Conservation (phyloP, 331 rosid species). For the Dryas integrifolia region DNA sequence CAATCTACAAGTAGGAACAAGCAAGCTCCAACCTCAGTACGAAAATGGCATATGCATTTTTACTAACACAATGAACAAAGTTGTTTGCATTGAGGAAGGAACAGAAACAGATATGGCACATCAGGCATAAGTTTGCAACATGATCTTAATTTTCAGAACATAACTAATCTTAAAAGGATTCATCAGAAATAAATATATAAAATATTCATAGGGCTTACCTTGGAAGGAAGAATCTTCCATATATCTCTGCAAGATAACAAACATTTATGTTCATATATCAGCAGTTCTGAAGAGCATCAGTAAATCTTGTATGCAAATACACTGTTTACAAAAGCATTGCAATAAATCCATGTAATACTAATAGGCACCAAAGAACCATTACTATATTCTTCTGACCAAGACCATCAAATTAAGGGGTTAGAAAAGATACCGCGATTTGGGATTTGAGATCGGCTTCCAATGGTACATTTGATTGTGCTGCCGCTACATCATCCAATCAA, state of each 20-base stretch:
- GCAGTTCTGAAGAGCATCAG: conserved; percentile 3
- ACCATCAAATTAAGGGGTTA: neutral
- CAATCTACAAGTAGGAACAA: neutral
- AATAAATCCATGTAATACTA: neutral
- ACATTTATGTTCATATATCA: conserved; percentile 6
- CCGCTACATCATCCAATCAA: conserved; percentile 35
- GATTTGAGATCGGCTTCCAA: conserved; percentile 56
- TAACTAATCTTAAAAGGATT: conserved; percentile 52
- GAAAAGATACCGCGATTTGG: conserved; percentile 59
- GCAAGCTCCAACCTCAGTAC: neutral
- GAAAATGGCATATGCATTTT: neutral
- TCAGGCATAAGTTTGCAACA: conserved; percentile 8
- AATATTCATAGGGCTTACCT: conserved; percentile 36
- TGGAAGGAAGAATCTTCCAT: conserved; percentile 93
- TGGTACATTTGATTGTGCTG: conserved; percentile 43
- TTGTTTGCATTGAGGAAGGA: neutral
- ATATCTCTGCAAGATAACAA: conserved; percentile 60
- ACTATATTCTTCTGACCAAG: conserved; percentile 8
- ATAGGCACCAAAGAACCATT: conserved; percentile 18
- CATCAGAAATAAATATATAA: neutral
- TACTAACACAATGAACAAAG: neutral
- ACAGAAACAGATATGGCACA: conserved; percentile 14
- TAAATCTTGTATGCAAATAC: conserved; percentile 15
- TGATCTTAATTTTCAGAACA: conserved; percentile 12
- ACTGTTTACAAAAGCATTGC: conserved; percentile 16